Evolutionary conservation across 2,329 filamentous ascomycete species (phyloP).

Genomic region (Phaeosphaeriaceae sp.): DNA sequence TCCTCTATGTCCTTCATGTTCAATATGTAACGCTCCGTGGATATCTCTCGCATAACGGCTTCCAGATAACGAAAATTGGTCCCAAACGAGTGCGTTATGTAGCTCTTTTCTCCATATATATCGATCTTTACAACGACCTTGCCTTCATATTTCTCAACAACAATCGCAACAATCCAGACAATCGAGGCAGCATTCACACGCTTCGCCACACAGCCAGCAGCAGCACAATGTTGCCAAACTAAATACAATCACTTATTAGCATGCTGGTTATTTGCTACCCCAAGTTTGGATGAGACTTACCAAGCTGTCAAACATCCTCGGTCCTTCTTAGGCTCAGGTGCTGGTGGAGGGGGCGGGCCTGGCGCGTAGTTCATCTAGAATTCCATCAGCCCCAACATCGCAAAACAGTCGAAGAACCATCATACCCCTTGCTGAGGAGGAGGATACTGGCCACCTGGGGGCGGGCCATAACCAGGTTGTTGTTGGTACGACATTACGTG

Average conservation of each 20-base stretch:
- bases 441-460: conserved; percentile 25
- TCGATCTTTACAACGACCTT: background rate
- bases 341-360: conserved; percentile 31
- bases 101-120: background rate
- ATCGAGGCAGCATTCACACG: conserved; percentile 45
- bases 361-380: conserved; percentile 43
- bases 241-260: background rate
- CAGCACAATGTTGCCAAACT: conserved; percentile 46
- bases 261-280: background rate
- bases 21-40: background rate
- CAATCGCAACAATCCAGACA: conserved; percentile 35
- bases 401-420: no score
- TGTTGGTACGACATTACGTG: conserved; percentile 23
- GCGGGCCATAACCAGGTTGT: conserved; percentile 22
- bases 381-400: no score
- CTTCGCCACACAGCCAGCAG: conserved; percentile 45
- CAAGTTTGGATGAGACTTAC: conserved; percentile 24
- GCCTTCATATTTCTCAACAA: conserved; percentile 14
- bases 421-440: conserved; percentile 30
- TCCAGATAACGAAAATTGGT: background rate
- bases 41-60: background rate
- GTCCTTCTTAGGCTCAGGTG: conserved; percentile 39
- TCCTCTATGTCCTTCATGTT: no score
- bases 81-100: background rate
- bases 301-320: conserved; percentile 41